Conservation (phyloP, 192 early-diverging fungal species). For the Coemansia sp. region DNA sequence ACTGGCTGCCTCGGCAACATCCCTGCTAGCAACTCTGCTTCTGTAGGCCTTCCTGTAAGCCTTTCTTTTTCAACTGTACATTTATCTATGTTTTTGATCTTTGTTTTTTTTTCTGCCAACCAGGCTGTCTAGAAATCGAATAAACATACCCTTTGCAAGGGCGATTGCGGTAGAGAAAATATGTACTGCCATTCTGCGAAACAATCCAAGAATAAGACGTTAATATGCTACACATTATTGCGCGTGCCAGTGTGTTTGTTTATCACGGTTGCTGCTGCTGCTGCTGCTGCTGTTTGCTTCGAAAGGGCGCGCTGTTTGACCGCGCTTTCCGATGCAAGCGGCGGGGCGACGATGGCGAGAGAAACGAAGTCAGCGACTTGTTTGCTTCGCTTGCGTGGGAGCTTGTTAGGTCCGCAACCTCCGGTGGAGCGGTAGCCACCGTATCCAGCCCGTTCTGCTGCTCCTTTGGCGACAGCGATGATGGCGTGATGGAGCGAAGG, state of each 20-base stretch:
- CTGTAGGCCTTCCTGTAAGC: too few relatives aligned
- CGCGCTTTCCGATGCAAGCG: not conserved
- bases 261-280: too few relatives aligned
- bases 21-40: not conserved
- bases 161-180: too few relatives aligned
- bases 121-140: not conserved
- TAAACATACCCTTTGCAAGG: not conserved
- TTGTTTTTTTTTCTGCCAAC: not conserved
- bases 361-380: not conserved
- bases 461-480: slow-evolving; percentile 7
- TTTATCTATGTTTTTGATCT: not conserved
- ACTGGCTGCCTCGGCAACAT: not conserved
- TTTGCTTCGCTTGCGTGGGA: not conserved
- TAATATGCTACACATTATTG: not conserved
- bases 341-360: not conserved
- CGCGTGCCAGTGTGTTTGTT: too few relatives aligned
- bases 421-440: not conserved
- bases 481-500: slow-evolving; percentile 29
- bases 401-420: not conserved
- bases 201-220: not conserved
- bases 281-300: not conserved
- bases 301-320: slow-evolving; percentile 4
- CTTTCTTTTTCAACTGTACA: not conserved
- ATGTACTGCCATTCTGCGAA: too few relatives aligned
- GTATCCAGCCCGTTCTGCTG: not conserved